Base-by-base conservation (phyloP, 352 stramenopile species). In the Globisporangium rhizosaccharum region DNA sequence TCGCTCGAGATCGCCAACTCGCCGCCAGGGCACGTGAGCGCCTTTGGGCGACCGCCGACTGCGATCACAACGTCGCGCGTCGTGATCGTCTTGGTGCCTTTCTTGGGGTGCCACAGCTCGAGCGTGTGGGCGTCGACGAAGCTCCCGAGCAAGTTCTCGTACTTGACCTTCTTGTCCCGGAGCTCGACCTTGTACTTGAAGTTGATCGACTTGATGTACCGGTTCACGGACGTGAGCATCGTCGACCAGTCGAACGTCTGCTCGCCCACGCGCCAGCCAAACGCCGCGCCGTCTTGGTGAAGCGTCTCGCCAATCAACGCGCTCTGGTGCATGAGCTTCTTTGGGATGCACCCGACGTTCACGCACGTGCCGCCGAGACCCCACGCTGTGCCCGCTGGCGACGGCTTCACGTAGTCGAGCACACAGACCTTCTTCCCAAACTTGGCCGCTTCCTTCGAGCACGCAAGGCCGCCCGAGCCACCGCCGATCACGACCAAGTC, bases 281-380 rank as follows among this genome's bases (percentile, higher is more conserved):
- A 98, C 44, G 76, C 74, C 20, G 76, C 72, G 15, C 73, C 67
- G 70, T 98, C 96, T 50, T 88, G 79, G 58, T 92, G 76, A 46
- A 97, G 74, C 11, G 79, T 59, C 61, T 98, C 92, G 52, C 91
- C 86, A 3, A 98, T 77, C 36, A 98, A 60, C 41, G 94, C 87
- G 61, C 94, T 97, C 67, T 97, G 89, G 68, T 99, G 97, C 90
- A 99, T 99, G 15, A 99, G 79, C 72, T 99, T 99, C 79, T 99
- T 99, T 28, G 97, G 97, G 66, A 99, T 99, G 65, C 97, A 99
- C 18, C 97, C 97, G 6, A 99, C 97, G 71, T 99, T 99, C 57
- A 99, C 97, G 63, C 97, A 99, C 30, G 97, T 99, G 51, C 97
- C 97, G 41, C 93, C 93, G 36, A 98, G 82, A 17, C 93, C 92